A percentile compares a stretch with the other conserved stretches of the same genome.
Conservation (phyloP, 257 asterid genomes). For the Eustoma russellianum region DNA sequence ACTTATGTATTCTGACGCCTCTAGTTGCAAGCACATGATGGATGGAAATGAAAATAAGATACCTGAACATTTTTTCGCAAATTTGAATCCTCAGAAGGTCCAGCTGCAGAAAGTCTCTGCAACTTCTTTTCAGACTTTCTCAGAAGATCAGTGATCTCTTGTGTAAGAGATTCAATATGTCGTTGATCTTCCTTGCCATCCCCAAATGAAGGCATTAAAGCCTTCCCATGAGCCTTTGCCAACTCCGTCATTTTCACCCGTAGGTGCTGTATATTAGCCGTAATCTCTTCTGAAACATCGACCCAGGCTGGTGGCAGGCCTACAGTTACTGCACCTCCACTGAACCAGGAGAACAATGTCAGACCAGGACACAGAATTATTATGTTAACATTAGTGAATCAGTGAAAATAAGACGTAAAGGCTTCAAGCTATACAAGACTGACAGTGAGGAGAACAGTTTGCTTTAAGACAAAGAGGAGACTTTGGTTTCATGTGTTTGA, state of each 20-base stretch:
- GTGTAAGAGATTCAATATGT: conserved; percentile 80
- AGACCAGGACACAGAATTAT: too few relatives aligned
- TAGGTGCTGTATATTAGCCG: conserved; percentile 66
- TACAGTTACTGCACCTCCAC: conserved; percentile 76
- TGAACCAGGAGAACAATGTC: conserved; percentile 19
- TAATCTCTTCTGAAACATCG: conserved; percentile 88
- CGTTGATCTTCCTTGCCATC: conserved; percentile 98
- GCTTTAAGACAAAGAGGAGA: too few relatives aligned
- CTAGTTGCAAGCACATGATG: too few relatives aligned
- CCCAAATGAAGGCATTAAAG: conserved; percentile 98
- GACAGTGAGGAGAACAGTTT: too few relatives aligned
- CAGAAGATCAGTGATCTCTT: conserved; percentile 77
- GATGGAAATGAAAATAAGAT: conserved; percentile 11
- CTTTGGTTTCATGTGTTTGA: too few relatives aligned
- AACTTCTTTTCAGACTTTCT: conserved; percentile 70
- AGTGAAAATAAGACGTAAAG: too few relatives aligned
- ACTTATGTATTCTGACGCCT: too few relatives aligned
- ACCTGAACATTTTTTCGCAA: conserved; percentile 98
- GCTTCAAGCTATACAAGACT: too few relatives aligned
- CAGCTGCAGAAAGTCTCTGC: conserved; percentile 73
- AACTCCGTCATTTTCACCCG: conserved; percentile 77
- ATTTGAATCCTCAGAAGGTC: conserved; percentile 92
- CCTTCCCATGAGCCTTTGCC: conserved; percentile 96
- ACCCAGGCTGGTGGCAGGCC: conserved; percentile 99
- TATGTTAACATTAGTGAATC: too few relatives aligned